Evolutionary conservation across 495 filamentous ascomycete species (phyloP).

Genomic region (Elasticomyces elasticus): DNA sequence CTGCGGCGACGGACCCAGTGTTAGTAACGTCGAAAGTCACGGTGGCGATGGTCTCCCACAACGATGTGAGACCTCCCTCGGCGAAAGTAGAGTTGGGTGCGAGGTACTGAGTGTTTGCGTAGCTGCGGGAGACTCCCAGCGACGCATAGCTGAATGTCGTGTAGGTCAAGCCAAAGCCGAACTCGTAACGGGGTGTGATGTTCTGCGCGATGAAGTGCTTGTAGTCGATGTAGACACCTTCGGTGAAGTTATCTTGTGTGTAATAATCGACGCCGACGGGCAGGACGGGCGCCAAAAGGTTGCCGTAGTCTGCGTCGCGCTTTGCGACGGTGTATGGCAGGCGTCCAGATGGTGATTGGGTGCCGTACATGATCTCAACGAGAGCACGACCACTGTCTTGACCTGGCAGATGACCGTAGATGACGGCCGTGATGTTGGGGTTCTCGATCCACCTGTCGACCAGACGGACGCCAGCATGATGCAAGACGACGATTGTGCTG

Average conservation of each 20-base stretch:
- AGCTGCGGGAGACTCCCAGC: constrained; percentile 4
- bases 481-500: constrained; percentile 26
- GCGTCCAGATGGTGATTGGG: constrained; percentile 15
- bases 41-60: constrained; percentile 17
- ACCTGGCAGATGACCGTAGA: constrained; percentile 24
- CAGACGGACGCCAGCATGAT: constrained; percentile 23
- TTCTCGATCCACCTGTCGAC: constrained; percentile 24
- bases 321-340: constrained; percentile 24
- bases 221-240: constrained; percentile 29
- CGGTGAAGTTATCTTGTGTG: constrained; percentile 21
- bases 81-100: neutral
- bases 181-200: constrained; percentile 25
- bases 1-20: constrained; percentile 8
- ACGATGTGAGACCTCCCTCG: constrained; percentile 44
- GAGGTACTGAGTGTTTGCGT: neutral
- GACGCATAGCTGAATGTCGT: constrained; percentile 16
- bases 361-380: constrained; percentile 22
- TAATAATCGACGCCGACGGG: constrained; percentile 1
- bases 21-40: constrained; percentile 8
- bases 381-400: constrained; percentile 25
- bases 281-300: constrained; percentile 1
- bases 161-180: constrained; percentile 23
- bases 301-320: constrained; percentile 19
- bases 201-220: constrained; percentile 20
- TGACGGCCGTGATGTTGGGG: constrained; percentile 27